phyloP scores from a whole-genome alignment of 345 rosid genomes.

The Sonneratia alba region DNA sequence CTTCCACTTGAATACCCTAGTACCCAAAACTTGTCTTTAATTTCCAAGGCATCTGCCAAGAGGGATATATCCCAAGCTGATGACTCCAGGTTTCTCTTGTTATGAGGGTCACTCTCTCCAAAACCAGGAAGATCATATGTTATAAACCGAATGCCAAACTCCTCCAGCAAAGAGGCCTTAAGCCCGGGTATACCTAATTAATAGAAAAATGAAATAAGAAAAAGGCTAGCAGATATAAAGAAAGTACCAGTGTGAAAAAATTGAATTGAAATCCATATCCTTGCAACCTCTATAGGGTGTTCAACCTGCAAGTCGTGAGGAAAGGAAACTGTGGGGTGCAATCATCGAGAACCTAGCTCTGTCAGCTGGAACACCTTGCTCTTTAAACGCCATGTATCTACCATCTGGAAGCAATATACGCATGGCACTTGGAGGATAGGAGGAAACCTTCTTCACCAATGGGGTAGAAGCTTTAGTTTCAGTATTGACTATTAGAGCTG shows the following conservation, averaged over 20 bases:
- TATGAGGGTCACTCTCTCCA: constrained; percentile 73
- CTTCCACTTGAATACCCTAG: constrained; percentile 58
- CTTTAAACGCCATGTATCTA: constrained; percentile 53
- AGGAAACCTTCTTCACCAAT: constrained; percentile 29
- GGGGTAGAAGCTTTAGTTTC: constrained; percentile 18
- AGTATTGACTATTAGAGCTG: constrained; percentile 33
- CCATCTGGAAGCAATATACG: constrained; percentile 61
- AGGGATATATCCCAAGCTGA: constrained; percentile 48
- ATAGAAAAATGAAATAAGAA: not conserved
- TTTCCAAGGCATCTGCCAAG: constrained; percentile 40
- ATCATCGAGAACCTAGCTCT: constrained; percentile 50
- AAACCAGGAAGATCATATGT: constrained; percentile 76
- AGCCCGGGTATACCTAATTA: constrained; percentile 54
- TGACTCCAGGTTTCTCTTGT: constrained; percentile 45
- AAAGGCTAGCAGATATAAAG: constrained; percentile 10
- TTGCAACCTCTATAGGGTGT: not conserved
- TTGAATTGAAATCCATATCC: constrained; percentile 1
- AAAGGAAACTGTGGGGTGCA: constrained; percentile 55
- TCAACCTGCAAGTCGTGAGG: constrained; percentile 64
- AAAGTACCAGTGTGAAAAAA: not conserved
- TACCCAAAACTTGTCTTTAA: constrained; percentile 55
- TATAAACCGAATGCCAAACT: constrained; percentile 53
- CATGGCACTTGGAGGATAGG: constrained; percentile 56
- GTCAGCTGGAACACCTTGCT: constrained; percentile 47
- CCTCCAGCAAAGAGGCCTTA: constrained; percentile 48